Percentiles rank a stretch among this genome's conserved stretches.
These are phyloP conservation scores for Diaporthe humulicola DNA, from an alignment of 2,329 filamentous ascomycete genomes.

Conservation along the genomic window DNA sequence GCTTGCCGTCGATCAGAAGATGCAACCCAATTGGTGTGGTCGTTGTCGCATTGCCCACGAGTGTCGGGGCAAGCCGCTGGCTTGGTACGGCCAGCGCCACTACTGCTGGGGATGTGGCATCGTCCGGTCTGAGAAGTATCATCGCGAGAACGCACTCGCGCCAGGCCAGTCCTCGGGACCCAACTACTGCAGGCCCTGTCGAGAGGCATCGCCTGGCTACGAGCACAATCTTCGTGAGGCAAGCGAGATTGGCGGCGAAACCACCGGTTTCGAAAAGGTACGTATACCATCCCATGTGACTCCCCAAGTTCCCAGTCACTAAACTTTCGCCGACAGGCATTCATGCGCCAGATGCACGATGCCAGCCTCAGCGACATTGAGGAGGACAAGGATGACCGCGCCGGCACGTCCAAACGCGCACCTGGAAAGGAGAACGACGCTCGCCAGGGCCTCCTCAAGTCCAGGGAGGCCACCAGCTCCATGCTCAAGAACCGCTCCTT, in stretches of 20 bases:
- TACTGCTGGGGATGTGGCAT: slow-evolving; percentile 41
- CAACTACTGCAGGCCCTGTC: slow-evolving; percentile 40
- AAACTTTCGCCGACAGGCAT: slow-evolving; percentile 7
- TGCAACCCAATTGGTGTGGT: slow-evolving; percentile 51
- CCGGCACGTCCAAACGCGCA: background rate
- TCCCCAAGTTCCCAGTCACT: background rate
- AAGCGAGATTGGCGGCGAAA: slow-evolving; percentile 36
- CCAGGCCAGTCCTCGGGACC: slow-evolving; percentile 23
- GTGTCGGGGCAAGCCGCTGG: slow-evolving; percentile 15
- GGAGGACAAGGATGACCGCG: slow-evolving; percentile 30
- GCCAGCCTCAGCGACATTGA: slow-evolving; percentile 37
- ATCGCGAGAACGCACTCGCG: slow-evolving; percentile 33
- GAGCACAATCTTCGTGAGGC: slow-evolving; percentile 36
- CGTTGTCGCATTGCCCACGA: slow-evolving; percentile 49
- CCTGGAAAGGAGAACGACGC: slow-evolving; percentile 37
- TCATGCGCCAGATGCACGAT: slow-evolving; percentile 37
- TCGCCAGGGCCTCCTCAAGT: slow-evolving; percentile 12
- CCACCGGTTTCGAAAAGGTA: slow-evolving; percentile 29
- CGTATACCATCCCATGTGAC: background rate
- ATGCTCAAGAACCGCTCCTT: slow-evolving; percentile 32
- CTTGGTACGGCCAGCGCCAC: slow-evolving; percentile 34
- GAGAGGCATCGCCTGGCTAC: slow-evolving; percentile 33
- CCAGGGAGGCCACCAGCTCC: slow-evolving; percentile 33
- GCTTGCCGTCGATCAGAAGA: slow-evolving; percentile 47
- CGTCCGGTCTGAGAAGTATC: slow-evolving; percentile 38